These are phyloP conservation scores for Gentiana straminea DNA, from an alignment of 257 asterid species.

Conservation along the genomic window DNA sequence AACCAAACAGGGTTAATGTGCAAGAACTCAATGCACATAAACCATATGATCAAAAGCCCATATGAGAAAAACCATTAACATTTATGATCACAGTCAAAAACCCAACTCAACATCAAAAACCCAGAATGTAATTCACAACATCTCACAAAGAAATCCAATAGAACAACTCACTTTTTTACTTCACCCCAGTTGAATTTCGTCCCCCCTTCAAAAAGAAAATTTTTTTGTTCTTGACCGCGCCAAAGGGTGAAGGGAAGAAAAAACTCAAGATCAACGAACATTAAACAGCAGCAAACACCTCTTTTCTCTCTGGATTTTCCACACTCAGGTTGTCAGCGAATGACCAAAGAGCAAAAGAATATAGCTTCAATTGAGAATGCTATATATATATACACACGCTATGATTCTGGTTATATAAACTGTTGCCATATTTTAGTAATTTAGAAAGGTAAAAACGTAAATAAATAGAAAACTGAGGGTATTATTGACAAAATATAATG, in stretches of 20 bases:
- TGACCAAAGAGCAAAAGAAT: neutral
- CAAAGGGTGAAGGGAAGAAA: neutral
- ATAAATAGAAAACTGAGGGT: constrained; percentile 11
- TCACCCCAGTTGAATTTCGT: too few relatives aligned
- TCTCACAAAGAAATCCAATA: neutral
- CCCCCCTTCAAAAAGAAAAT: too few relatives aligned
- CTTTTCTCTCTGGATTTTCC: too few relatives aligned
- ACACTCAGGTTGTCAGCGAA: neutral
- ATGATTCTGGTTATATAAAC: neutral
- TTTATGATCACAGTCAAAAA: constrained; percentile 3
- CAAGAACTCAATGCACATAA: neutral
- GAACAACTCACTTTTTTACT: neutral
- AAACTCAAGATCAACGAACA: neutral
- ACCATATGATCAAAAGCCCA: neutral
- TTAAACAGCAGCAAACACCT: too few relatives aligned
- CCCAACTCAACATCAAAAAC: neutral
- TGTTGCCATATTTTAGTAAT: neutral
- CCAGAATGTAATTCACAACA: neutral
- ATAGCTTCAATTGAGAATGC: constrained; percentile 18
- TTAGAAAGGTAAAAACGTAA: constrained; percentile 16
- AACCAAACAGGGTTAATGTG: too few relatives aligned
- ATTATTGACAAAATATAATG: constrained; percentile 1
- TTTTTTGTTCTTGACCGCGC: neutral
- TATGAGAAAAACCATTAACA: neutral
- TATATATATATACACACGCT: neutral